These are phyloP conservation scores for Fusarium sp. DNA, from an alignment of 2,329 filamentous ascomycete genomes.

Conservation along the genomic window DNA sequence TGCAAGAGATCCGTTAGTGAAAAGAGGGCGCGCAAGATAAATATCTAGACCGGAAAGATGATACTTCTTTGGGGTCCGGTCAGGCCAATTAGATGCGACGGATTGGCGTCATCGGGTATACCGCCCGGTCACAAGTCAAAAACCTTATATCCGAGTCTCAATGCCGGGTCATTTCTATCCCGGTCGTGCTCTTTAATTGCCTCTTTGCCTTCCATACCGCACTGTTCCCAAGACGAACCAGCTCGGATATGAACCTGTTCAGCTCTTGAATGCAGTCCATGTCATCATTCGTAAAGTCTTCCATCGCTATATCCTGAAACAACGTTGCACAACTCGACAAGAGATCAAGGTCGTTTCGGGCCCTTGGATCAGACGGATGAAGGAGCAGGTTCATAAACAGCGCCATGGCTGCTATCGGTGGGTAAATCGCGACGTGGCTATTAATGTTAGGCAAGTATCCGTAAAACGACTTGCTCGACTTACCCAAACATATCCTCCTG, in stretches of 20 bases:
- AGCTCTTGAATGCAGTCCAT: neutral
- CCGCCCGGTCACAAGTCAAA: neutral
- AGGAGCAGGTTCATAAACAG: neutral
- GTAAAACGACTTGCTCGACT: fast-evolving
- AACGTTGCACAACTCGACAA: neutral
- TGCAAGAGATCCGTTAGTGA: neutral
- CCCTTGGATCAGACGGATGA: neutral
- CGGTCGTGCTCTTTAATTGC: neutral
- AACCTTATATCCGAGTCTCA: neutral
- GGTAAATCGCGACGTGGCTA: neutral
- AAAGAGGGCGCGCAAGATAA: neutral
- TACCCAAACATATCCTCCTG: neutral
- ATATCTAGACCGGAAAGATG: neutral
- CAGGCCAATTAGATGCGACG: neutral
- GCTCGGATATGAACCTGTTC: neutral
- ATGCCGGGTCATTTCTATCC: neutral
- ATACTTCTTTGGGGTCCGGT: neutral
- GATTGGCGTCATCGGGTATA: neutral
- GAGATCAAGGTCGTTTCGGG: neutral
- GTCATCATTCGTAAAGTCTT: neutral
- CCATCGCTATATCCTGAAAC: neutral
- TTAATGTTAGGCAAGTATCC: fast-evolving
- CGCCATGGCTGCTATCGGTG: neutral
- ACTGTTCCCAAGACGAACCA: neutral
- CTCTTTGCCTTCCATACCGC: neutral